Percentiles rank a stretch among this genome's conserved stretches.
These are phyloP conservation scores for Dentipellis sp. DNA, from an alignment of 768 basidiomycete species.

Conservation along the genomic window DNA sequence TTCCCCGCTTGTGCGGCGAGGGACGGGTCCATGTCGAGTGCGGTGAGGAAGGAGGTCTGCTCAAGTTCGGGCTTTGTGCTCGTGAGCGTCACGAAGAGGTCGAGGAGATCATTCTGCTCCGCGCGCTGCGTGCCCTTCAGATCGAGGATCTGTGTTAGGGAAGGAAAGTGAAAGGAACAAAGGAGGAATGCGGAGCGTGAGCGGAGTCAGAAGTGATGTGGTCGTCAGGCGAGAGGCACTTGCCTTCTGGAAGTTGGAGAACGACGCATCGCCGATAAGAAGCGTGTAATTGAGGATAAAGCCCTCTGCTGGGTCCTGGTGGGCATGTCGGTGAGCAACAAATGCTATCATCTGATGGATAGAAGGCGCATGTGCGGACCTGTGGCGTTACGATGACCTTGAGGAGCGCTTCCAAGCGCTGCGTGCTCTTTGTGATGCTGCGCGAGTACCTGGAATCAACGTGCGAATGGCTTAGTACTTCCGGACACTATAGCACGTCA, in stretches of 20 bases:
- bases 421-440: slow-evolving; percentile 71
- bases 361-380: slow-evolving; percentile 33
- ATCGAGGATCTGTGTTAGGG: slow-evolving; percentile 65
- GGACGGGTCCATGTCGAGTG: slow-evolving; percentile 92
- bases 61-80: slow-evolving; percentile 87
- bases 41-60: slow-evolving; percentile 85
- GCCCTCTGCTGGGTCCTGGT: slow-evolving; percentile 81
- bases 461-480: slow-evolving; percentile 8
- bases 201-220: not conserved
- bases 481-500: no score
- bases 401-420: slow-evolving; percentile 80
- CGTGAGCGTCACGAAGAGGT: slow-evolving; percentile 86
- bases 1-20: slow-evolving; percentile 37
- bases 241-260: slow-evolving; percentile 98
- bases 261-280: slow-evolving; percentile 88
- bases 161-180: not conserved
- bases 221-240: slow-evolving; percentile 2
- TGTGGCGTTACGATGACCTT: slow-evolving; percentile 94
- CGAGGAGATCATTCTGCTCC: slow-evolving; percentile 84
- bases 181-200: not conserved
- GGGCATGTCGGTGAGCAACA: slow-evolving; percentile 1
- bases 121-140: slow-evolving; percentile 84
- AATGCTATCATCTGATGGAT: not conserved
- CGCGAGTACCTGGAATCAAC: slow-evolving; percentile 58
- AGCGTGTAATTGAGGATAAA: slow-evolving; percentile 96